phyloP scores from a whole-genome alignment of 2,329 filamentous ascomycete species.

The Didymellaceae sp. region DNA sequence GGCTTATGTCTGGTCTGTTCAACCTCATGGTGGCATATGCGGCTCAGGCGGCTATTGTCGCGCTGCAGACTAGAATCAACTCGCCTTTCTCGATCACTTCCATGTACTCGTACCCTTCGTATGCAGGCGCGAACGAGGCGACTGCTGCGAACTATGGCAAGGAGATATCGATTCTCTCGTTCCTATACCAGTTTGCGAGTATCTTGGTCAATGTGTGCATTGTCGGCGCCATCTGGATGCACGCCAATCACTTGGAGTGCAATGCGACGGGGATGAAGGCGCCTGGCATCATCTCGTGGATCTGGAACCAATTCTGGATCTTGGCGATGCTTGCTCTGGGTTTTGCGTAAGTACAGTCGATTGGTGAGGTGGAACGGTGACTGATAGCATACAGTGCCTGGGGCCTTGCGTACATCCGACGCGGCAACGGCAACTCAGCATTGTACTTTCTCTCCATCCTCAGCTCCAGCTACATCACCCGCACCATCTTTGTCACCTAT shows the following conservation, averaged over 20 bases:
- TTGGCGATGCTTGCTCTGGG: constrained; percentile 22
- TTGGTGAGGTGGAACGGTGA: not conserved
- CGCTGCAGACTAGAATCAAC: constrained; percentile 18
- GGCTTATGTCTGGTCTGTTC: constrained; percentile 23
- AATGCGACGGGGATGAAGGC: constrained; percentile 22
- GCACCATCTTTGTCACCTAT: constrained; percentile 21
- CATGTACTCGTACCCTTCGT: constrained; percentile 23
- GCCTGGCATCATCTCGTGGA: constrained; percentile 22
- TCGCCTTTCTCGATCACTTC: constrained; percentile 25
- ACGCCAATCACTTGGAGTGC: constrained; percentile 26
- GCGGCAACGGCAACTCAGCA: constrained; percentile 12
- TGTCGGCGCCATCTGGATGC: constrained; percentile 36
- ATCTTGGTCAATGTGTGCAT: constrained; percentile 24
- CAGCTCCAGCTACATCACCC: constrained; percentile 9
- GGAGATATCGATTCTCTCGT: constrained; percentile 25
- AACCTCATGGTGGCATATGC: constrained; percentile 25
- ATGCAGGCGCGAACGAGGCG: constrained; percentile 1
- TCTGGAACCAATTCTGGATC: constrained; percentile 24
- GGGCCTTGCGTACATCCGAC: constrained; percentile 14
- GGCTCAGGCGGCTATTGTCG: constrained; percentile 23
- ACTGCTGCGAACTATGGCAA: constrained; percentile 11
- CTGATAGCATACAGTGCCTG: constrained; percentile 14
- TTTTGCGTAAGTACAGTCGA: constrained; percentile 11
- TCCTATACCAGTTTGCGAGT: constrained; percentile 24
- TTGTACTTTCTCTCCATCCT: constrained; percentile 17